Evolutionary conservation across 2,329 filamentous ascomycete species (phyloP).

Genomic region (Trichophaea hybrida): DNA sequence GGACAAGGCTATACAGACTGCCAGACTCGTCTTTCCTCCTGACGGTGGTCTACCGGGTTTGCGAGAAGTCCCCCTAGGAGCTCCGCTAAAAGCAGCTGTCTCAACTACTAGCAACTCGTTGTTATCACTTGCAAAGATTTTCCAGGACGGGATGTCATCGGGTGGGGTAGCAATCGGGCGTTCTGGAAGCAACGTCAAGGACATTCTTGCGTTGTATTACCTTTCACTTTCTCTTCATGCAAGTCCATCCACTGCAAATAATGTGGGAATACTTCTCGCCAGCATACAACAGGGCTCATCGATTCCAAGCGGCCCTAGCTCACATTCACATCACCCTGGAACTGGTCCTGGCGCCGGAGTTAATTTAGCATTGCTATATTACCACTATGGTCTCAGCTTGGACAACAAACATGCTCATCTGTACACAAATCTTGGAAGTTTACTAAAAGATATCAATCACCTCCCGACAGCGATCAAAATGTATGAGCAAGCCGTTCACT

Average conservation of each 20-base stretch:
- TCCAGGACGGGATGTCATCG: constrained; percentile 86
- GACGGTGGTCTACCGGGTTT: constrained; percentile 69
- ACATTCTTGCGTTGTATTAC: constrained; percentile 91
- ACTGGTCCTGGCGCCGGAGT: constrained; percentile 75
- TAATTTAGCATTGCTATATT: constrained; percentile 77
- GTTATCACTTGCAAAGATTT: constrained; percentile 89
- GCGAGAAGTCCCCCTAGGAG: constrained; percentile 52
- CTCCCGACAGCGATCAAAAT: constrained; percentile 83
- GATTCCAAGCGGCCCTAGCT: constrained; percentile 34
- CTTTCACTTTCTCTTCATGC: constrained; percentile 86
- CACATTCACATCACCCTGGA: constrained; percentile 38
- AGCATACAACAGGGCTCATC: constrained; percentile 62
- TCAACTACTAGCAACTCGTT: constrained; percentile 93
- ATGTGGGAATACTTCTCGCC: constrained; percentile 91
- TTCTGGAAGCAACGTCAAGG: constrained; percentile 62
- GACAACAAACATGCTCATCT: constrained; percentile 86
- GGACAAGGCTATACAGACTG: constrained; percentile 67
- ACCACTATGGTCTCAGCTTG: constrained; percentile 79
- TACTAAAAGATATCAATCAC: constrained; percentile 92
- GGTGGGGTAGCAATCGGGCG: constrained; percentile 44
- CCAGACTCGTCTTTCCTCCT: constrained; percentile 64
- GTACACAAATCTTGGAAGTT: constrained; percentile 87
- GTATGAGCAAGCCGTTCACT: constrained; percentile 89
- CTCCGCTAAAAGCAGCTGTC: constrained; percentile 62
- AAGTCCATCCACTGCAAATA: constrained; percentile 94